Evolutionary conservation across 805 yeast species (phyloP), one percentile per base, ranked within the genome.

Genomic region (Wickerhamomyces xylosicus): DNA sequence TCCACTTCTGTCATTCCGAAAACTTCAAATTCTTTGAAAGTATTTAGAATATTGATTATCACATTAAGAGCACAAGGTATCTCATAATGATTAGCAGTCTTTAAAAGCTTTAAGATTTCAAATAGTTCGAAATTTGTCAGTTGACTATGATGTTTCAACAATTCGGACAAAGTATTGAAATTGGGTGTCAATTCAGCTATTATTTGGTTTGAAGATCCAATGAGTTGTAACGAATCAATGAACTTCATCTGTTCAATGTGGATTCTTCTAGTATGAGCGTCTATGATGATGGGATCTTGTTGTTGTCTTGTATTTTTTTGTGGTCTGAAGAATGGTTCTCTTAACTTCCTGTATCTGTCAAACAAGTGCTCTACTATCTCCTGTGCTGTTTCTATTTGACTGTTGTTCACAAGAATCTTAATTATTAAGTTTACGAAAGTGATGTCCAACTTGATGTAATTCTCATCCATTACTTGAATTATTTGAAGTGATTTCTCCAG

Each of bases 141-240:
- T 5, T 25, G n/a, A 9, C 41, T 35, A 20, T 37, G 43, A 39
- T 45, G 37, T 1, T 19, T 22, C n/a, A 48, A 14, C 4, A 47
- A 20, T 3, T 50, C 50, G 4, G 40, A 33, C 37, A 48, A 41
- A 1, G 49, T 48, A n/a, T 45, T 44, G 25, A 34, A 45, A 1
- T 46, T 41, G 7, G 47, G 48, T 1, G 41, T 20, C 9, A 44
- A 42, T 16, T 29, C 16, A 21, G 37, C 43, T 19, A 48, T 19
- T 11, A 47, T n/a, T n/a, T n/a, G n/a, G n/a, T n/a, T n/a, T n/a
- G n/a, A n/a, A n/a, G n/a, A n/a, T n/a, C n/a, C n/a, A n/a, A n/a
- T n/a, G n/a, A n/a, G n/a, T n/a, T n/a, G n/a, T n/a, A n/a, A n/a
- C n/a, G n/a, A n/a, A n/a, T n/a, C n/a, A n/a, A n/a, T n/a, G n/a